Percentiles rank a stretch among this genome's conserved stretches.
Conservation (phyloP, 768 basidiomycete species). For the Phallus indusiatus region DNA sequence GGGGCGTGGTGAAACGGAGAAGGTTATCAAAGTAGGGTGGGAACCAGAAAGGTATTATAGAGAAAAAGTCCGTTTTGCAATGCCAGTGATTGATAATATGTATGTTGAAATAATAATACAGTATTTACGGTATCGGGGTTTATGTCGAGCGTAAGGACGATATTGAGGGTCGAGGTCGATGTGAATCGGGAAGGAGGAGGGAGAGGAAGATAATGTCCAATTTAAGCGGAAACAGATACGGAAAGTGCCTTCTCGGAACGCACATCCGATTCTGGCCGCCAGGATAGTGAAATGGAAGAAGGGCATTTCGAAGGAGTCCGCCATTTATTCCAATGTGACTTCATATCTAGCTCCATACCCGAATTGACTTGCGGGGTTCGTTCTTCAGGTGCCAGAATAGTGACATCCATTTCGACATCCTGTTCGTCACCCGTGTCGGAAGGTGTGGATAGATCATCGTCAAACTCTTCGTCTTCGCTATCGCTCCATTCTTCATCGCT, state of each 20-base stretch:
- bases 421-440: neutral
- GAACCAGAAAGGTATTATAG: neutral
- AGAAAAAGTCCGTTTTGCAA: neutral
- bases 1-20: no score
- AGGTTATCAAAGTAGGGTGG: neutral
- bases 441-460: neutral
- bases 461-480: neutral
- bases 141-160: neutral
- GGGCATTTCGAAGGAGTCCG: neutral
- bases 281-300: neutral
- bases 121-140: neutral
- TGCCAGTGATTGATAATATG: neutral
- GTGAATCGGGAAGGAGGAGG: neutral
- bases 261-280: neutral
- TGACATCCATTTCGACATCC: neutral
- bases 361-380: neutral
- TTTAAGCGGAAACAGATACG: neutral
- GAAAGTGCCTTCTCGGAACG: neutral
- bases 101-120: neutral
- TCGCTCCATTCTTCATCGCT: conserved; percentile 7
- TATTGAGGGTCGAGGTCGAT: neutral
- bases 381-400: neutral
- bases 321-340: neutral
- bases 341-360: neutral
- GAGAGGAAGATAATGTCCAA: neutral